Conservation (phyloP, 2,329 filamentous ascomycete genomes). For the Fusarium nematophilum region DNA sequence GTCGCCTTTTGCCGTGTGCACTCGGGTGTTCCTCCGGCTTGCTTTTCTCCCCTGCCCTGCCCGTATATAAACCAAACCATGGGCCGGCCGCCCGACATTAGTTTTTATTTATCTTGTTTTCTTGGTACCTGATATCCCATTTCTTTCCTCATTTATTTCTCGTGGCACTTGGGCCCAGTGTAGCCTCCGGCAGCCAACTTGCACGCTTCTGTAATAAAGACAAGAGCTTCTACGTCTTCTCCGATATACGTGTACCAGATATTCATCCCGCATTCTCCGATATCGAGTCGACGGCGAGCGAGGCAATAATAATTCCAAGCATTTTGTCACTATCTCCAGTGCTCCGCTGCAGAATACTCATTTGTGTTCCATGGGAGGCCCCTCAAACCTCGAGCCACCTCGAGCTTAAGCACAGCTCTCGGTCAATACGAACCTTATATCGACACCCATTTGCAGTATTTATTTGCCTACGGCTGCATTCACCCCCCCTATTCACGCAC, state of each 20-base stretch:
- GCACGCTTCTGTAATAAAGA: too few species aligned
- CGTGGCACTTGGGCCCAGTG: too few species aligned
- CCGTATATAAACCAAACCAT: conserved; percentile 31
- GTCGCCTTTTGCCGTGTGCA: conserved; percentile 22
- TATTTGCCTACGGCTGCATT: too few species aligned
- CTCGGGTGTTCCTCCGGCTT: not conserved
- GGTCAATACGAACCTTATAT: not conserved
- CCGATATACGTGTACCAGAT: too few species aligned
- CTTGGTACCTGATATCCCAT: not conserved
- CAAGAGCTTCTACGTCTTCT: not conserved
- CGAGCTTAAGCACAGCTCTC: not conserved
- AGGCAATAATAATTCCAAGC: not conserved
- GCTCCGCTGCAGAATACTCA: too few species aligned
- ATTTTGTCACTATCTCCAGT: too few species aligned
- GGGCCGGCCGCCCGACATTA: not conserved
- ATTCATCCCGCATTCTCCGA: not conserved
- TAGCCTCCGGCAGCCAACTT: not conserved
- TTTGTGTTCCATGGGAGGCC: too few species aligned
- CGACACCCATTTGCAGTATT: too few species aligned
- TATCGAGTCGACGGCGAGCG: not conserved
- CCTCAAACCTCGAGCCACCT: too few species aligned
- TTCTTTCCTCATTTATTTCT: not conserved
- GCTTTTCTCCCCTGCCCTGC: conserved; percentile 26
- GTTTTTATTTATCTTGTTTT: not conserved
- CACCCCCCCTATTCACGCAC: too few species aligned